Evolutionary conservation across 2,329 filamentous ascomycete genomes (phyloP), one percentile per base, ranked within the genome.

Genomic region (Fusarium decemcellulare): DNA sequence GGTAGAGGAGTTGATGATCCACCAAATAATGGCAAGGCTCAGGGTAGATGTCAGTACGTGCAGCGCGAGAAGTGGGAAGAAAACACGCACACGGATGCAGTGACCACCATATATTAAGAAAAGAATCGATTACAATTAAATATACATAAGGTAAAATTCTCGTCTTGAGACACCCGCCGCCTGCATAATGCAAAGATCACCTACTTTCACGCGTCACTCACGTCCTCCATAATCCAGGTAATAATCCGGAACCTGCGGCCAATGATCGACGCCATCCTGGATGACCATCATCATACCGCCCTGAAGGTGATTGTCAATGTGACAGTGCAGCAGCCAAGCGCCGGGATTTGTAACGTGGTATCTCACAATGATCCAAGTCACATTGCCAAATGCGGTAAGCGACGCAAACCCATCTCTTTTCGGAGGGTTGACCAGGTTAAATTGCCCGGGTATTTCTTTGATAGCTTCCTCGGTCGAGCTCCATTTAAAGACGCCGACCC

Each of bases 361-460:
- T 12, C 87, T 78, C 32, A 89, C 76, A 2, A 81, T 86, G 47
- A 86, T 78, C 88, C 87, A 81, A n/a, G 53, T 73, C 2, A 72
- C 68, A 6, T 54, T 56, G 4, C 50, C 51, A 1, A 23, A 23
- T 23, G 77, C 75, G 0, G 71, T 66, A 1, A 70, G 50, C 11
- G 78, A 73, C 3, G 66, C 16, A 14, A 81, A 74, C 0, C 74
- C 74, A 70, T 91, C 89, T 23, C 87, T 77, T 12, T 81, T 82
- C 1, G 86, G 86, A 0, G 89, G 89, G 42, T 84, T 82, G 1
- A 82, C 80, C 3, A 91, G 77, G 73, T 91, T 91, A 80, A 91
- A 90, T 16, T 74, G 79, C 18, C 81, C 77, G 0, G 87, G 87
- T 0, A 80, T 76, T 12, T 81, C 80, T 10, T 76, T 71, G 2